Evolutionary conservation across 345 rosid genomes (phyloP), one percentile per base, ranked within the genome.

Genomic region (Citrus maxima): DNA sequence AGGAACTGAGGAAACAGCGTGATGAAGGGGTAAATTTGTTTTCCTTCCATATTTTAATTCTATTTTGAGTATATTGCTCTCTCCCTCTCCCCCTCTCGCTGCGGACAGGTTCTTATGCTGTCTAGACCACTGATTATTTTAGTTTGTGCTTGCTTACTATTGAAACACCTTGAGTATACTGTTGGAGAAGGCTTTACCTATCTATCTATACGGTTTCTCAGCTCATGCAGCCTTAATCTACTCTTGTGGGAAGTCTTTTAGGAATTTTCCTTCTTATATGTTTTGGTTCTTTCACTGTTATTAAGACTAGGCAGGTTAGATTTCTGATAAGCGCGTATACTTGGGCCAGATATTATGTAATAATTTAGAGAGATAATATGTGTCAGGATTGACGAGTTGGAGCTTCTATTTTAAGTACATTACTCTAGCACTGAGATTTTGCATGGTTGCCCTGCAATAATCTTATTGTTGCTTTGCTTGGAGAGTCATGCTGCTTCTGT

Each of bases 11-110:
- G 89, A 87, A 85, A 80, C 88, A 82, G 64, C 91, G 88, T 18
- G 98, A 89, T 79, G 93, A 90, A 67, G 86, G 66, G 93, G 99
- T 97, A 90, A 30, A 81, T 73, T 74, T 38, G 10, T 73, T 58
- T 74, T 51, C n/a, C 16, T 54, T 69, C 78, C n/a, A 30, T 64
- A 18, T 24, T 40, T 21, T 25, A 46, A 9, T 67, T 70, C 28
- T 8, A 3, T 35, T 42, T 18, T 64, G 27, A 46, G 49, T n/a
- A 42, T 24, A 61, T 60, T 37, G 12, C 37, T 2, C 22, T 30
- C 67, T 46, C 3, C 35, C 16, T 42, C 46, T 12, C 42, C 22
- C 3, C 28, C 58, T 49, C 24, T 73, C 18, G 9, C 5, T 55
- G 4, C 2, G 3, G 21, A 28, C 40, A 30, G 68, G 32, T 21